Base-by-base conservation (phyloP, 495 filamentous ascomycete species). In the Penicillium coprophilum region DNA sequence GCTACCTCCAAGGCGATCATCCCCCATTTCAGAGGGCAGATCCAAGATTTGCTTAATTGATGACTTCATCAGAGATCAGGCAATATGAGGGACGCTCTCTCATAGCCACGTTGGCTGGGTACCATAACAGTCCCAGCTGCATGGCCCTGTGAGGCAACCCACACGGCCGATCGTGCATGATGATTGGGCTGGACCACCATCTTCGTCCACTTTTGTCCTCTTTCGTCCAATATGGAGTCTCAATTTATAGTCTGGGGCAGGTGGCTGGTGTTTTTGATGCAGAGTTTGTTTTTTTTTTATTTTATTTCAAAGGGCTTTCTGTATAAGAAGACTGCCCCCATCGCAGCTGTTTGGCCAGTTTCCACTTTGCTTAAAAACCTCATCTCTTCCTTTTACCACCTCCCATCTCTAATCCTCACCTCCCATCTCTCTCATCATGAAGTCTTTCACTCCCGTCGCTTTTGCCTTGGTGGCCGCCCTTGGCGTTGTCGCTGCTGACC, bases 391-490 rank as follows among this genome's bases (percentile, higher is more conserved):
- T n/a, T n/a, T n/a, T n/a, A n/a, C n/a, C 17, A 13, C 6, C 48
- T 27, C 27, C 2, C 31, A n/a, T 49, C 23, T 36, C 53, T 7
- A 9, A 9, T n/a, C 48, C 36, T 30, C 36, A 30, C 47, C 21
- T 17, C 12, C n/a, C n/a, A n/a, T 19, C 38, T 51, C 19, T 49
- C 23, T 46, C n/a, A 45, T 51, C 67, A 74, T 78, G 76, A 78
- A 76, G 76, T 62, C 68, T 44, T 63, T 73, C 62, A 59, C 69
- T 5, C 55, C 54, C 23, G 38, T 77, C 44, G 65, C 66, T 45
- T 46, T 76, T 57, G 69, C 64, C 57, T 46, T 78, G 55, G 52
- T 75, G 60, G 73, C 71, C 45, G 64, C 70, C 10, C 50, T 67
- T 47, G 64, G 64, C 59, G 49, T 68, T 44, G 67, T 59, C 44